These are phyloP conservation scores for Trichoderma endophyticum DNA, from an alignment of 2,329 filamentous ascomycete genomes.

Conservation along the genomic window DNA sequence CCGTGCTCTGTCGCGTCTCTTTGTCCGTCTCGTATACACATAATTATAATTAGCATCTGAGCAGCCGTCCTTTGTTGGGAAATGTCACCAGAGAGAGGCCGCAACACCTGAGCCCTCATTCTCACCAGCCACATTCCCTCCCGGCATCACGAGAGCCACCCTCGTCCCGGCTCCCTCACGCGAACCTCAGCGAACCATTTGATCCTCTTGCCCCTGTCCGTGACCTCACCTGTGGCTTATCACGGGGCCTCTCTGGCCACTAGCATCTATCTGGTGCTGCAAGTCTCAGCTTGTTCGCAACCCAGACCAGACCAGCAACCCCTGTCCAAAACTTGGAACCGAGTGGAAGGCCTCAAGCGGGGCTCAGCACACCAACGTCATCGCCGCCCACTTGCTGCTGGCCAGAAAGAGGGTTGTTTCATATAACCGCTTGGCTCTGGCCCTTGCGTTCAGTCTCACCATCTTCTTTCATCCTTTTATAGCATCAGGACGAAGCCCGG, in stretches of 20 bases:
- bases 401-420: not conserved
- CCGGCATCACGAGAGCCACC: constrained; percentile 6
- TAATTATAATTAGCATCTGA: not conserved
- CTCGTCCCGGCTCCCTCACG: not conserved
- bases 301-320: not conserved
- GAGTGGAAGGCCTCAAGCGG: constrained; percentile 17
- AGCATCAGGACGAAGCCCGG: not conserved
- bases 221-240: constrained; percentile 17
- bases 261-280: not conserved
- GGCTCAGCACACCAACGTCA: constrained; percentile 20
- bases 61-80: not conserved
- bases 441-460: not conserved
- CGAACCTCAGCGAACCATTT: not conserved
- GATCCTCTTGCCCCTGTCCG: not conserved
- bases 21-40: not conserved
- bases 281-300: not conserved
- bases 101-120: not conserved
- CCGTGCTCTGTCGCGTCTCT: not conserved
- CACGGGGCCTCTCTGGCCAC: constrained; percentile 11
- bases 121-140: constrained; percentile 14
- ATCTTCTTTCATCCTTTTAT: constrained; percentile 7
- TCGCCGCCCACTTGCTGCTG: constrained; percentile 1
- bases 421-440: constrained; percentile 1
- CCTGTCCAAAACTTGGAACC: constrained; percentile 17
- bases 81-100: not conserved